These are phyloP conservation scores for Phlyctochytrium planicorne DNA, from an alignment of 192 early-diverging fungal species.

Conservation along the genomic window DNA sequence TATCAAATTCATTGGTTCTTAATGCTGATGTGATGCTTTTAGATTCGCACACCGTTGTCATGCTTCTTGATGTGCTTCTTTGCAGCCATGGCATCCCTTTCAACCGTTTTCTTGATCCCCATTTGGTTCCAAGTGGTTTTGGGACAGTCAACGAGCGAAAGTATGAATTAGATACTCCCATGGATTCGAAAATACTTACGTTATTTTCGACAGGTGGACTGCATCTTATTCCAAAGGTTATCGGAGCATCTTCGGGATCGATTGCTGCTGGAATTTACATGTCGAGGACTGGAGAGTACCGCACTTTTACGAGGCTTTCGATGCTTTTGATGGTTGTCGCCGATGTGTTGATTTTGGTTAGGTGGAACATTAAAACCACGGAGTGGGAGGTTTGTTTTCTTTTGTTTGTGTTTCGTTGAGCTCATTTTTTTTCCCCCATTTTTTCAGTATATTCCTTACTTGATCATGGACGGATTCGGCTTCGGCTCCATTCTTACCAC, in stretches of 20 bases:
- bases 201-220: slow-evolving; percentile 1
- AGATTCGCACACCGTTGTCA: neutral
- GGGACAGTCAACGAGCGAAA: slow-evolving; percentile 2
- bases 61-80: slow-evolving; percentile 6
- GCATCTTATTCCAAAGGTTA: slow-evolving; percentile 14
- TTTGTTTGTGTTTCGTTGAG: no score
- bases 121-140: slow-evolving; percentile 14
- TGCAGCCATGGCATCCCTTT: neutral
- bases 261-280: slow-evolving; percentile 10
- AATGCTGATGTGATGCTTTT: neutral
- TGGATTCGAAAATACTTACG: no score
- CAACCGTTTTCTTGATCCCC: slow-evolving; percentile 17
- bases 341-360: neutral
- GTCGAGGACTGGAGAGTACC: slow-evolving; percentile 1
- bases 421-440: neutral
- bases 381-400: neutral
- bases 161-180: no score
- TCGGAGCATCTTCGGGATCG: neutral
- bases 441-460: neutral
- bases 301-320: neutral
- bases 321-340: neutral
- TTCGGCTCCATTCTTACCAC: slow-evolving; percentile 6
- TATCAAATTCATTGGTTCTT: neutral
- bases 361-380: neutral
- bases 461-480: slow-evolving; percentile 24